Evolutionary conservation across 768 basidiomycete genomes (phyloP).

Genomic region (Amanita inopinata): DNA sequence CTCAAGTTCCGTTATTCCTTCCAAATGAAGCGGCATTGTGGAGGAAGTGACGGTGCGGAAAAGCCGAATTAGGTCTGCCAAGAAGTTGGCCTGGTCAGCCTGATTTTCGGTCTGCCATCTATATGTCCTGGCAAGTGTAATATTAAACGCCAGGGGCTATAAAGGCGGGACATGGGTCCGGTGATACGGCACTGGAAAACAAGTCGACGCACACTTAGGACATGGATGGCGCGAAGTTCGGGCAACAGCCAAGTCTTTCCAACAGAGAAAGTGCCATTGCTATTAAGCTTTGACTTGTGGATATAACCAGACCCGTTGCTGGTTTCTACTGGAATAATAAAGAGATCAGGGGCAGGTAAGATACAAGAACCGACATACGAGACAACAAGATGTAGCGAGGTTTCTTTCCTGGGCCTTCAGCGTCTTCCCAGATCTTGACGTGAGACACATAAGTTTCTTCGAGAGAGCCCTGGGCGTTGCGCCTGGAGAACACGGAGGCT

Average conservation of each 20-base stretch:
- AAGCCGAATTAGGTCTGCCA: slow-evolving; percentile 54
- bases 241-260: slow-evolving; percentile 92
- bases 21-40: slow-evolving; percentile 40
- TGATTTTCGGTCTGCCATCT: slow-evolving; percentile 78
- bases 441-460: slow-evolving; percentile 83
- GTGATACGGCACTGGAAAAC: slow-evolving; percentile 5
- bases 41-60: slow-evolving; percentile 41
- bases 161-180: slow-evolving; percentile 31
- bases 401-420: slow-evolving; percentile 66
- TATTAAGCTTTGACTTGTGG: slow-evolving; percentile 96
- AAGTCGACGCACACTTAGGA: slow-evolving; percentile 49
- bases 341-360: slow-evolving; percentile 3
- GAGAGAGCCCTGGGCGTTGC: slow-evolving; percentile 50
- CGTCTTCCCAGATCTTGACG: slow-evolving; percentile 91
- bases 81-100: slow-evolving; percentile 64
- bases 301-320: slow-evolving; percentile 58
- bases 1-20: slow-evolving; percentile 43
- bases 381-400: slow-evolving; percentile 87
- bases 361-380: slow-evolving; percentile 43
- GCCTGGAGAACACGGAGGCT: slow-evolving; percentile 71
- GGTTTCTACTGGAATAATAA: slow-evolving; percentile 35
- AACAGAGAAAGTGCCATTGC: slow-evolving; percentile 89
- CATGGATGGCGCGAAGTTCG: slow-evolving; percentile 75
- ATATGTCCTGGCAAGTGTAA: slow-evolving; percentile 86
- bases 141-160: slow-evolving; percentile 43